These are phyloP conservation scores for Clavariopsis aquatica DNA, from an alignment of 495 filamentous ascomycete species.

Conservation along the genomic window DNA sequence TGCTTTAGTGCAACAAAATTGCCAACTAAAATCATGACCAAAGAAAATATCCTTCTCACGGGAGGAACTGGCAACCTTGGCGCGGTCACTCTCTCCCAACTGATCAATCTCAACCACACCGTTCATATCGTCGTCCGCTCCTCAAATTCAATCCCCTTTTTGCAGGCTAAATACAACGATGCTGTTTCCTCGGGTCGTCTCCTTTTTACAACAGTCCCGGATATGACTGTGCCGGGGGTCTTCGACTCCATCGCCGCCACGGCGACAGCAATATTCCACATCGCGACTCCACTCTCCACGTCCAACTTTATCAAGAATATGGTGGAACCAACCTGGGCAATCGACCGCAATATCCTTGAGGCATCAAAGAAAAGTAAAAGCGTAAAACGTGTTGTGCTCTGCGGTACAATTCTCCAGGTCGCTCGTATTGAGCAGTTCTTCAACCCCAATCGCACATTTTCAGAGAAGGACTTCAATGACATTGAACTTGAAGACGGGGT, in stretches of 20 bases:
- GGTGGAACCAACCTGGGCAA: conserved; percentile 13
- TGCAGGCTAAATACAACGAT: conserved; percentile 3
- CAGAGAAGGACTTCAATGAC: conserved; percentile 13
- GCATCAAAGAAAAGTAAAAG: conserved; percentile 12
- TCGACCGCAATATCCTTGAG: conserved; percentile 19
- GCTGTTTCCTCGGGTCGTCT: conserved; percentile 19
- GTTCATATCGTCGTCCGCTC: conserved; percentile 22
- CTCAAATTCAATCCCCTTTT: neutral
- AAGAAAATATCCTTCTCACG: conserved; percentile 34
- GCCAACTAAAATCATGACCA: neutral
- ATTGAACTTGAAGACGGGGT: conserved; percentile 1
- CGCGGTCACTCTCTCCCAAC: conserved; percentile 33
- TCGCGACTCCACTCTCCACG: conserved; percentile 23
- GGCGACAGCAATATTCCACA: conserved; percentile 27
- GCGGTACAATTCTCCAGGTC: conserved; percentile 14
- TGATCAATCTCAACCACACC: conserved; percentile 10
- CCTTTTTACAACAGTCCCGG: conserved; percentile 28
- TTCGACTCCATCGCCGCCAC: conserved; percentile 24
- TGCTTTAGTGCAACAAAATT: neutral
- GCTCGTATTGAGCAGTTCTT: neutral
- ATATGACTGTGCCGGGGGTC: conserved; percentile 21
- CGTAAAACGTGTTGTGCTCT: conserved; percentile 23
- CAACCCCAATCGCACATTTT: conserved; percentile 2
- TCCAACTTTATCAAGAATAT: conserved; percentile 11
- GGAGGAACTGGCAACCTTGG: conserved; percentile 44